phyloP scores from a whole-genome alignment of 345 rosid species.

The Gossypium longicalyx region DNA sequence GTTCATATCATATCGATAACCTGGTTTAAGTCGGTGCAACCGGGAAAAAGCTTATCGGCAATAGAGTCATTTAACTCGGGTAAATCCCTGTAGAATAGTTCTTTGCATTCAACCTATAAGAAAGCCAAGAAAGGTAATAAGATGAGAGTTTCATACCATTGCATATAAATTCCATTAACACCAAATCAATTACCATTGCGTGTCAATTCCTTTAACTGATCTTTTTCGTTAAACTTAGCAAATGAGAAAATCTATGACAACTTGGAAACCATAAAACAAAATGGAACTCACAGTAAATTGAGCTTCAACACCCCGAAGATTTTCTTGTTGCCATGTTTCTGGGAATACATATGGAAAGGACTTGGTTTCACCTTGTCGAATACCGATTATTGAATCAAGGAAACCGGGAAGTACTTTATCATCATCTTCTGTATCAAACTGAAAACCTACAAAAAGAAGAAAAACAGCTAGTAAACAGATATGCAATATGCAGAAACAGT shows the following conservation, averaged over 20 bases:
- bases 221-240: not conserved
- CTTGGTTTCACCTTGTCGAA: slow-evolving; percentile 67
- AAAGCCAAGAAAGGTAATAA: slow-evolving; percentile 3
- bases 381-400: slow-evolving; percentile 65
- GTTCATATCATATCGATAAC: slow-evolving; percentile 27
- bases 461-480: not conserved
- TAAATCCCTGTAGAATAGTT: slow-evolving; percentile 75
- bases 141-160: not conserved
- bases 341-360: slow-evolving; percentile 80
- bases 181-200: not conserved
- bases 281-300: slow-evolving; percentile 73
- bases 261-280: not conserved
- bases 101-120: slow-evolving; percentile 76
- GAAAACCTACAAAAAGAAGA: slow-evolving; percentile 51
- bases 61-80: slow-evolving; percentile 74
- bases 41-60: slow-evolving; percentile 79
- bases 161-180: not conserved
- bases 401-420: slow-evolving; percentile 81
- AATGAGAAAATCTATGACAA: slow-evolving; percentile 23
- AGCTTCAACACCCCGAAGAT: slow-evolving; percentile 75
- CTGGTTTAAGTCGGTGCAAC: slow-evolving; percentile 72
- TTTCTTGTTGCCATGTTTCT: slow-evolving; percentile 85
- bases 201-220: not conserved
- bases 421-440: slow-evolving; percentile 88
- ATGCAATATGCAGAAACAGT: too few species aligned